Conservation (phyloP, 495 filamentous ascomycete genomes). For the Penicillium chermesinum region DNA sequence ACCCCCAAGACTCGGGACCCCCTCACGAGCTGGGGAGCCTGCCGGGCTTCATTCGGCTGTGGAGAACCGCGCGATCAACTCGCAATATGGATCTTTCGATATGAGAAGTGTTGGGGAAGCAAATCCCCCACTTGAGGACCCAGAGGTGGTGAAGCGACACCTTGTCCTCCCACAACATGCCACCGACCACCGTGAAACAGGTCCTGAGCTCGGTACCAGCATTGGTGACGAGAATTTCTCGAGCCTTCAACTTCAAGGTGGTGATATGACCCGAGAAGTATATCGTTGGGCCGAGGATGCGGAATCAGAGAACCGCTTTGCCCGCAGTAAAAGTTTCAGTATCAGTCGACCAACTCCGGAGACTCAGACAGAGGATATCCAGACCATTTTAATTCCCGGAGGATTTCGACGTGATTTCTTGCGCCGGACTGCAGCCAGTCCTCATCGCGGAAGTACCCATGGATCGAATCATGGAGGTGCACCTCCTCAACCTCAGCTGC, state of each 20-base stretch:
- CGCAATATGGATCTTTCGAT: slow-evolving; percentile 79
- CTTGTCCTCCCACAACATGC: slow-evolving; percentile 62
- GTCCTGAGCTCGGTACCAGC: slow-evolving; percentile 41
- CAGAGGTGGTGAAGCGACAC: slow-evolving; percentile 76
- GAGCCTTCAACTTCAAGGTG: slow-evolving; percentile 84
- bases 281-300: slow-evolving; percentile 92
- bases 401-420: slow-evolving; percentile 90
- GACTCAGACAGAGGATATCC: slow-evolving; percentile 73
- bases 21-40: slow-evolving; percentile 52
- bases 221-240: slow-evolving; percentile 75
- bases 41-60: slow-evolving; percentile 44
- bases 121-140: slow-evolving; percentile 61
- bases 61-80: slow-evolving; percentile 45
- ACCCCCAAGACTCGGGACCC: slow-evolving; percentile 45
- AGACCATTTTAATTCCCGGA: slow-evolving; percentile 82
- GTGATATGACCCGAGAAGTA: slow-evolving; percentile 88
- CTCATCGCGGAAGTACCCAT: slow-evolving; percentile 45
- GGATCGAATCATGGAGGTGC: slow-evolving; percentile 30
- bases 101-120: slow-evolving; percentile 42
- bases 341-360: slow-evolving; percentile 69
- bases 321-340: slow-evolving; percentile 80
- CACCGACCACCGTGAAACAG: slow-evolving; percentile 33
- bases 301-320: slow-evolving; percentile 44
- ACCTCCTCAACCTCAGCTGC: slow-evolving; percentile 52
- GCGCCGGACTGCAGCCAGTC: slow-evolving; percentile 59